phyloP scores from a whole-genome alignment of 176 grass and related monocot species.

The Oryza meyeriana region DNA sequence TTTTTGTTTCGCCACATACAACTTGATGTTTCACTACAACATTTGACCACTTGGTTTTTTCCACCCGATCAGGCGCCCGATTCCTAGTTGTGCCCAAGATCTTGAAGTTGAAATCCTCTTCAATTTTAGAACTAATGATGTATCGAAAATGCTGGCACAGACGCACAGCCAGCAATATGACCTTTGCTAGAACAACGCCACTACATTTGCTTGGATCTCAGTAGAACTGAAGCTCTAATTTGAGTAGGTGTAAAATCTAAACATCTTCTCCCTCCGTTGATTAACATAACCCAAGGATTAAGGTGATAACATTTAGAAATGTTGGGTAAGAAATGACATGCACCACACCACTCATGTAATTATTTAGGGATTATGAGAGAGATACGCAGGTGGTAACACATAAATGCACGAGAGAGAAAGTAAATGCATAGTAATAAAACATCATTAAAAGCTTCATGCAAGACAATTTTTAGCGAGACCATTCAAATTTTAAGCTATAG shows the following conservation, averaged over 20 bases:
- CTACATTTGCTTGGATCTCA: slow-evolving; percentile 6
- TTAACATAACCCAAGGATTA: neutral
- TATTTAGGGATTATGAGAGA: neutral
- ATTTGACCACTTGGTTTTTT: too few species aligned
- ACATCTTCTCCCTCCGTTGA: neutral
- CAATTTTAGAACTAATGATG: neutral
- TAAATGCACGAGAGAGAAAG: neutral
- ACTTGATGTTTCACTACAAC: too few species aligned
- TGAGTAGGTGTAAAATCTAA: neutral
- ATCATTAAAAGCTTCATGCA: neutral
- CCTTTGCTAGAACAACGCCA: neutral
- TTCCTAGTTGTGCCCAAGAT: too few species aligned
- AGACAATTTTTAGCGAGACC: neutral
- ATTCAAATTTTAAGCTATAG: neutral
- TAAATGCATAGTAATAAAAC: neutral
- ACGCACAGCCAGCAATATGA: neutral
- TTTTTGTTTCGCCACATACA: too few species aligned
- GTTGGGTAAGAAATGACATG: too few species aligned
- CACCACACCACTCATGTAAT: too few species aligned
- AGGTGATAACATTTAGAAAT: neutral
- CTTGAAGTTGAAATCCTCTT: neutral
- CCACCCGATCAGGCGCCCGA: too few species aligned
- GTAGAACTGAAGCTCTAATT: neutral
- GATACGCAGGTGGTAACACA: too few species aligned
- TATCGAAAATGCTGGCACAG: neutral